phyloP scores from a whole-genome alignment of 2,329 filamentous ascomycete species.

The Metarhizium album region DNA sequence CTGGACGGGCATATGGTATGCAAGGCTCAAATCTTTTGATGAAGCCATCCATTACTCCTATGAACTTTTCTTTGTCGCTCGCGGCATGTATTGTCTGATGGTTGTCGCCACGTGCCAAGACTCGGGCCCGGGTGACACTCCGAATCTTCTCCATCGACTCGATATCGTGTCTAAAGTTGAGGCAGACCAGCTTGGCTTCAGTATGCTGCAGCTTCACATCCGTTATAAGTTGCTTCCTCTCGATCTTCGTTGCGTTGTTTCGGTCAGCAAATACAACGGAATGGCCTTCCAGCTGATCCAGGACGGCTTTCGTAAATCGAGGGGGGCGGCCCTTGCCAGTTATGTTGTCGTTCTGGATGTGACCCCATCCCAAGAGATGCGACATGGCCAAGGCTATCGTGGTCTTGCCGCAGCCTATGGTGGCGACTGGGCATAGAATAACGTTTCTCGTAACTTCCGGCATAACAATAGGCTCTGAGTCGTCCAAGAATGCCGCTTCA shows the following conservation, averaged over 20 bases:
- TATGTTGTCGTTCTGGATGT: slow-evolving; percentile 96
- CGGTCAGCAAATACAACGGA: slow-evolving; percentile 81
- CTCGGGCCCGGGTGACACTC: slow-evolving; percentile 63
- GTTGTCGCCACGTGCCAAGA: slow-evolving; percentile 82
- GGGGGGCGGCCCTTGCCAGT: slow-evolving; percentile 66
- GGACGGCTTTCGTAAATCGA: slow-evolving; percentile 63
- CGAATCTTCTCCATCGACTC: slow-evolving; percentile 64
- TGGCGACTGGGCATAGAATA: slow-evolving; percentile 81
- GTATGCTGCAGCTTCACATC: slow-evolving; percentile 58
- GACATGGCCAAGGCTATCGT: slow-evolving; percentile 74
- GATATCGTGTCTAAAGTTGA: slow-evolving; percentile 81
- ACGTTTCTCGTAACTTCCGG: slow-evolving; percentile 54
- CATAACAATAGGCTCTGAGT: slow-evolving; percentile 32
- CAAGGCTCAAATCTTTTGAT: slow-evolving; percentile 74
- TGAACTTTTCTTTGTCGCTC: slow-evolving; percentile 60
- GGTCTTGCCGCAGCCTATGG: slow-evolving; percentile 94
- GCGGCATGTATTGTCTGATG: slow-evolving; percentile 94
- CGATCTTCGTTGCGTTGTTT: slow-evolving; percentile 84
- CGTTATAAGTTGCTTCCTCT: slow-evolving; percentile 76
- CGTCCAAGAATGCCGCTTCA: slow-evolving; percentile 73
- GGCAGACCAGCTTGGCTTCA: slow-evolving; percentile 63
- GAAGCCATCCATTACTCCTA: slow-evolving; percentile 93
- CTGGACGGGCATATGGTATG: slow-evolving; percentile 55
- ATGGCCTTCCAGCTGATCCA: slow-evolving; percentile 50
- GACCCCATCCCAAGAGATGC: slow-evolving; percentile 81